Percentiles rank a stretch among this genome's conserved stretches.
Conservation (phyloP, 2,329 filamentous ascomycete species). For the Bipolaris victoriae region DNA sequence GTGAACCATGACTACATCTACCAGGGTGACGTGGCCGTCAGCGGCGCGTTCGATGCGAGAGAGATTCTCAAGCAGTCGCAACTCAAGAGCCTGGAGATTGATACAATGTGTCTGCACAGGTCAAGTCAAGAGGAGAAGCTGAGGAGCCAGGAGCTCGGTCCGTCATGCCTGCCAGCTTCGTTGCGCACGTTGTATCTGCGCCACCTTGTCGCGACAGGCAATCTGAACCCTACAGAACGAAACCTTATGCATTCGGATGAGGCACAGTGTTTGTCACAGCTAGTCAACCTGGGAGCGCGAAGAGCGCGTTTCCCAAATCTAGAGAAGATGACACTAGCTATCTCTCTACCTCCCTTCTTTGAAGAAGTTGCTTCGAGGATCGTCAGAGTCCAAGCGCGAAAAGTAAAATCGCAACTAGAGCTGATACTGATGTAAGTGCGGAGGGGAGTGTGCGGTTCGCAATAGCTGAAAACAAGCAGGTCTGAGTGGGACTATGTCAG, state of each 20-base stretch:
- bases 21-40: background rate
- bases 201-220: conserved; percentile 8
- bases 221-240: conserved; percentile 5
- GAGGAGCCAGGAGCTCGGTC: conserved; percentile 11
- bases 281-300: conserved; percentile 9
- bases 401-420: conserved; percentile 3
- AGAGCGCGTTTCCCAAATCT: conserved; percentile 9
- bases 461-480: conserved; percentile 4
- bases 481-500: conserved; percentile 2
- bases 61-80: conserved; percentile 11
- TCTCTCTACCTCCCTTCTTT: conserved; percentile 10
- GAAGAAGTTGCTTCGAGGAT: conserved; percentile 13
- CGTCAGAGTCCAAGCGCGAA: conserved; percentile 9
- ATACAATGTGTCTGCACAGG: conserved; percentile 17
- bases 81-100: conserved; percentile 10
- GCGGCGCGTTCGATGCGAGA: conserved; percentile 3
- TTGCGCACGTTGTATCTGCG: conserved; percentile 16
- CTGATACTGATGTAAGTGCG: conserved; percentile 12
- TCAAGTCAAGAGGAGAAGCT: conserved; percentile 2
- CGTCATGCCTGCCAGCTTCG: conserved; percentile 12
- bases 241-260: conserved; percentile 19
- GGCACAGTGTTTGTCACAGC: conserved; percentile 15
- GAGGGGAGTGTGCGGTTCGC: background rate
- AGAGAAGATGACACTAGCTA: conserved; percentile 11
- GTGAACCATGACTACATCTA: background rate